These are phyloP conservation scores for Sarocladium oryzae DNA, from an alignment of 2,329 filamentous ascomycete genomes.

Conservation along the genomic window DNA sequence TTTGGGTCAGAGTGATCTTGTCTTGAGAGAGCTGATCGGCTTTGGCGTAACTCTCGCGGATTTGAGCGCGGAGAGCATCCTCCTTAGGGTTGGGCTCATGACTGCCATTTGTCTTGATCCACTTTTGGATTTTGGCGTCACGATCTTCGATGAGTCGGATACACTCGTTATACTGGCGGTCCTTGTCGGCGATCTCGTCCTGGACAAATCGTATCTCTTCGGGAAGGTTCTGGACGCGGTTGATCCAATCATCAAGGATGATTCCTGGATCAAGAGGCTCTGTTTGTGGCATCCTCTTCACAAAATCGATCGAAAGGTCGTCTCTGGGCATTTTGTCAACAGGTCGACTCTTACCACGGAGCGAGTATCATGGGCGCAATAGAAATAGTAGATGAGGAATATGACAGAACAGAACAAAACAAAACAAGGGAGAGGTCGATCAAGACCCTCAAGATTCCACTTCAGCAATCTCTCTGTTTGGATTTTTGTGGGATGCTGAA, in stretches of 20 bases:
- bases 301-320: conserved; percentile 65
- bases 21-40: conserved; percentile 68
- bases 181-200: conserved; percentile 77
- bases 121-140: conserved; percentile 72
- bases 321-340: conserved; percentile 66
- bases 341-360: not conserved
- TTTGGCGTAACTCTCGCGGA: conserved; percentile 60
- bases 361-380: conserved; percentile 13
- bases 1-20: conserved; percentile 64
- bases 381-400: not conserved
- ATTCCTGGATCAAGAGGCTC: conserved; percentile 59
- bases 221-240: conserved; percentile 69
- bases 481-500: not conserved
- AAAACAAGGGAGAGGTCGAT: not conserved
- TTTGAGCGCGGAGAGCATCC: conserved; percentile 57
- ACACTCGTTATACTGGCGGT: conserved; percentile 64
- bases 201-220: conserved; percentile 78
- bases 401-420: not conserved
- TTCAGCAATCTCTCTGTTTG: no score
- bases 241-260: conserved; percentile 73
- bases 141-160: conserved; percentile 63
- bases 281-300: conserved; percentile 56
- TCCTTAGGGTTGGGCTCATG: conserved; percentile 71
- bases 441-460: not conserved
- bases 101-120: conserved; percentile 70